Evolutionary conservation across 2,329 filamentous ascomycete genomes (phyloP).

Genomic region (Aspergillus transmontanensis): DNA sequence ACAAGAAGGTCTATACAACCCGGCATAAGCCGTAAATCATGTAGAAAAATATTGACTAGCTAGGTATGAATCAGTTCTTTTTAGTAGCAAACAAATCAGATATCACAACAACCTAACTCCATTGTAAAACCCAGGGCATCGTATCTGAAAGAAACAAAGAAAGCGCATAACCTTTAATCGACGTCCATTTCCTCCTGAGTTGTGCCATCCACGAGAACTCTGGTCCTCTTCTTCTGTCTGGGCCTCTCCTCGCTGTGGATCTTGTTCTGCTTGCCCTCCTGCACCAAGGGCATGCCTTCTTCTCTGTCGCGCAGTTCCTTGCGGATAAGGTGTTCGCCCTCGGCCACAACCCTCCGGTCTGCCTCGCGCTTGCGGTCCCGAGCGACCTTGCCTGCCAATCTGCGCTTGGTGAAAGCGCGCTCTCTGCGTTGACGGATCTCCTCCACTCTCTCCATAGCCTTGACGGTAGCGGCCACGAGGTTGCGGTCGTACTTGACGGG

Average conservation of each 20-base stretch:
- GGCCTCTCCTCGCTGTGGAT: slow-evolving; percentile 46
- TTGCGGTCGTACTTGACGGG: slow-evolving; percentile 96
- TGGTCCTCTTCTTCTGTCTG: slow-evolving; percentile 48
- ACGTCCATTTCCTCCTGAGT: slow-evolving; percentile 51
- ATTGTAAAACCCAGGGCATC: slow-evolving; percentile 23
- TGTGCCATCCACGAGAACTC: slow-evolving; percentile 47
- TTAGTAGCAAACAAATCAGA: slow-evolving; percentile 14
- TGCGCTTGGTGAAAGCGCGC: slow-evolving; percentile 88
- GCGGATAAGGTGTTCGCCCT: slow-evolving; percentile 91
- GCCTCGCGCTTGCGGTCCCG: slow-evolving; percentile 76
- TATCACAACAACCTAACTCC: slow-evolving; percentile 25
- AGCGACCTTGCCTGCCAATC: slow-evolving; percentile 78
- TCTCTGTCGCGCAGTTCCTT: slow-evolving; percentile 63
- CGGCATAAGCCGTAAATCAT: neutral
- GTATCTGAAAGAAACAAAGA: slow-evolving; percentile 18
- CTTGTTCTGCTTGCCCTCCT: slow-evolving; percentile 40
- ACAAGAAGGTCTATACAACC: neutral
- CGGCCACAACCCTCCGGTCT: slow-evolving; percentile 83
- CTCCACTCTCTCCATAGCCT: slow-evolving; percentile 86
- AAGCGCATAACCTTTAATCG: slow-evolving; percentile 37
- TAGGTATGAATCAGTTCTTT: slow-evolving; percentile 9
- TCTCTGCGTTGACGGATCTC: slow-evolving; percentile 85
- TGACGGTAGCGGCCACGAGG: slow-evolving; percentile 80
- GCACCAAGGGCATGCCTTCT: slow-evolving; percentile 44
- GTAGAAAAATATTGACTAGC: slow-evolving; percentile 3